Percentiles rank a stretch among this genome's conserved stretches.
phyloP scores from a whole-genome alignment of 140 eudicot species.

The Flaveria floridana region DNA sequence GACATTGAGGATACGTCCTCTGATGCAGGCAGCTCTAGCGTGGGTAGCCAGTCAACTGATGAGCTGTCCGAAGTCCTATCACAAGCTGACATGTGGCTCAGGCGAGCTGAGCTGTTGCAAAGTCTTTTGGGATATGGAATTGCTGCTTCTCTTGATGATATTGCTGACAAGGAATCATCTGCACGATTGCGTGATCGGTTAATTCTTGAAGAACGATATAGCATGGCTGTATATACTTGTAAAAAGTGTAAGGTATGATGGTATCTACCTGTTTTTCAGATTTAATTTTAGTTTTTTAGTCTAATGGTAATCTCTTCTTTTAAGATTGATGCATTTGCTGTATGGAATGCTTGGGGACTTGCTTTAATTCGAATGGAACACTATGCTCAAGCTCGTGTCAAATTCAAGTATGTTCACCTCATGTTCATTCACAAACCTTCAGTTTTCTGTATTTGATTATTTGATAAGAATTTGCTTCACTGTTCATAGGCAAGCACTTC shows the following conservation, averaged over 20 bases:
- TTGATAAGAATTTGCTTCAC: conserved; percentile 23
- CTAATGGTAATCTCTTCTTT: conserved; percentile 16
- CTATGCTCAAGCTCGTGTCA: conserved; percentile 97
- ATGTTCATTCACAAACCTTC: background rate
- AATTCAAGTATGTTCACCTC: conserved; percentile 72
- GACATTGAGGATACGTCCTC: conserved; percentile 87
- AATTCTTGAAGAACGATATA: conserved; percentile 81
- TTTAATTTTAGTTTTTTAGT: conserved; percentile 5
- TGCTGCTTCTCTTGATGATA: conserved; percentile 98
- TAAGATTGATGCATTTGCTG: conserved; percentile 95
- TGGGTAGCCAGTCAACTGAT: conserved; percentile 82
- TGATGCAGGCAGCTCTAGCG: conserved; percentile 90
- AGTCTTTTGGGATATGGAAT: conserved; percentile 95
- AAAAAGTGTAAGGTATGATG: conserved; percentile 82
- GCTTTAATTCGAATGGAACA: conserved; percentile 97
- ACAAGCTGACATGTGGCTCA: conserved; percentile 83
- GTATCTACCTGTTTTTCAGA: background rate
- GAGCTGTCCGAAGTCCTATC: conserved; percentile 76
- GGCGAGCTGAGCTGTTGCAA: conserved; percentile 94
- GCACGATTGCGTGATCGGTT: conserved; percentile 83
- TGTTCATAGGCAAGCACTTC: conserved; percentile 90
- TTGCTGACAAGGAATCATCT: conserved; percentile 89
- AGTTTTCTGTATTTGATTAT: conserved; percentile 16
- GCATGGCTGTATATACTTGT: conserved; percentile 98
- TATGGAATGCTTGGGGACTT: conserved; percentile 99